Conservation (phyloP, 148 eudicot species). For the Oxyria digyna region DNA sequence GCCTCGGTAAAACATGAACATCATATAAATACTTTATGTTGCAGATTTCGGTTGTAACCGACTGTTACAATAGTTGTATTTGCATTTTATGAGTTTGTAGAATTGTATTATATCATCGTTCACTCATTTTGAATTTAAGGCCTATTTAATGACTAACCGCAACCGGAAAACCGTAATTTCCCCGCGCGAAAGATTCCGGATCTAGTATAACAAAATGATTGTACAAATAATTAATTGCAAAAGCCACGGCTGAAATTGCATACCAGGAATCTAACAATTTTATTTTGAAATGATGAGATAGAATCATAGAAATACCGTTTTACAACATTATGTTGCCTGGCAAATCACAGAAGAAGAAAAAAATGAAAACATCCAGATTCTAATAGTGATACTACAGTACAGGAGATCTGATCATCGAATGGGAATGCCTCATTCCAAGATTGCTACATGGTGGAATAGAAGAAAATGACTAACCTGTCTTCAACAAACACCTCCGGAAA, state of each 20-base stretch:
- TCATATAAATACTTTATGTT: too few relatives aligned
- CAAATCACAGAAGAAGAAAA: not conserved
- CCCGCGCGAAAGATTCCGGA: too few relatives aligned
- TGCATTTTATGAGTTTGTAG: too few relatives aligned
- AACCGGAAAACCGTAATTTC: too few relatives aligned
- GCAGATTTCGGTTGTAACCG: too few relatives aligned
- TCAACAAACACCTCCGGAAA: conserved; percentile 69
- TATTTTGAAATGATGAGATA: not conserved
- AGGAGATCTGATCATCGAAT: not conserved
- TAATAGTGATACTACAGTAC: not conserved
- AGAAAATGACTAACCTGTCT: conserved; percentile 13
- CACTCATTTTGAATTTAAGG: too few relatives aligned
- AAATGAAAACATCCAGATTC: not conserved
- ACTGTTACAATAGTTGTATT: too few relatives aligned
- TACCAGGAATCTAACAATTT: not conserved
- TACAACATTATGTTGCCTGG: not conserved
- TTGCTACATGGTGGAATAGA: conserved; percentile 19
- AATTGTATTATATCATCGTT: too few relatives aligned
- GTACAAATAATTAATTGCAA: not conserved
- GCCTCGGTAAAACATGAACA: too few relatives aligned
- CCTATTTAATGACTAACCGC: too few relatives aligned
- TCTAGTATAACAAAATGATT: too few relatives aligned
- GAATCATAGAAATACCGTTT: not conserved
- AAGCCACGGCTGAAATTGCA: not conserved
- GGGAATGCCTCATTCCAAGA: conserved; percentile 8